Conservation (phyloP, 192 early-diverging fungal genomes). For the Linnemannia exigua region DNA sequence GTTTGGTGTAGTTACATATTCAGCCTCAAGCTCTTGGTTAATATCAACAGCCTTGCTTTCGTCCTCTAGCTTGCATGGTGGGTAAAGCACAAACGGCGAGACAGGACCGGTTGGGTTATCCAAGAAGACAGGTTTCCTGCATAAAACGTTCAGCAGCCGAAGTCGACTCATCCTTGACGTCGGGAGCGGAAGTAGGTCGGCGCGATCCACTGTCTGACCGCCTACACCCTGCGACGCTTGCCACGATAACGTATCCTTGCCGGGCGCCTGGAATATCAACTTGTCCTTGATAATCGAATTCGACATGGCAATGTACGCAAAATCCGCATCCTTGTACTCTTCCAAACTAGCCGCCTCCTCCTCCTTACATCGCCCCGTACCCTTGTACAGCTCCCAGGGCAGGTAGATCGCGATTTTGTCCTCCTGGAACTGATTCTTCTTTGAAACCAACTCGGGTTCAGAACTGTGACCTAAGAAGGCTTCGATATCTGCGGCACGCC, state of each 20-base stretch:
- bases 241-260: neutral
- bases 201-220: neutral
- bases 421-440: neutral
- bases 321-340: neutral
- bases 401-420: neutral
- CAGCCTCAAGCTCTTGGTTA: neutral
- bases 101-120: neutral
- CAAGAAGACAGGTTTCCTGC: neutral
- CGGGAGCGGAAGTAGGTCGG: neutral
- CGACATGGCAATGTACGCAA: neutral
- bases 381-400: neutral
- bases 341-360: neutral
- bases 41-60: too few relatives aligned
- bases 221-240: neutral
- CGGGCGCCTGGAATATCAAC: neutral
- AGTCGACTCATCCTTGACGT: neutral
- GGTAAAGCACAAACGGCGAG: neutral
- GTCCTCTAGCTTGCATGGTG: neutral
- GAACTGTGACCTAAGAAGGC: constrained; percentile 12
- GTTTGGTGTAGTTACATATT: neutral
- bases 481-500: constrained; percentile 14
- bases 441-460: neutral
- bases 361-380: neutral
- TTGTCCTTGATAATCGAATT: neutral
- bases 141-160: neutral